Conservation (phyloP, 2,329 filamentous ascomycete genomes). For the Penicillium capsulatum region DNA sequence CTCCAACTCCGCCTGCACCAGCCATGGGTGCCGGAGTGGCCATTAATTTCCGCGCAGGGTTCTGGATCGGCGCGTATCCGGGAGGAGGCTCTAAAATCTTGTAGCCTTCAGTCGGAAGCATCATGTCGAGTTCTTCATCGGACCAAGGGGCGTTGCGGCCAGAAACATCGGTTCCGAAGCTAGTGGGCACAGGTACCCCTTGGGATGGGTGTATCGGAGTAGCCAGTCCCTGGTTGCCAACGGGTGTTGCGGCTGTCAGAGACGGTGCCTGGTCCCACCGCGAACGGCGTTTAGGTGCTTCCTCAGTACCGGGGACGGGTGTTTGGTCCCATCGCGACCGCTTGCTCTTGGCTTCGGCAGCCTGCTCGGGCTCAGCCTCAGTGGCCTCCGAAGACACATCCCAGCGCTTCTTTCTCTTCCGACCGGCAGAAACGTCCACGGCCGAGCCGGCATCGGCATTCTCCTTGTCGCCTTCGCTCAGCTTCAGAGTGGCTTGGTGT, state of each 20-base stretch:
- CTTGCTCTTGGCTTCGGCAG: conserved; percentile 61
- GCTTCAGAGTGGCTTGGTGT: conserved; percentile 68
- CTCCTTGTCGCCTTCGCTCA: conserved; percentile 64
- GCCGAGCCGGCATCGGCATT: conserved; percentile 66
- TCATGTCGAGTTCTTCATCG: conserved; percentile 88
- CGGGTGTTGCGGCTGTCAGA: conserved; percentile 62
- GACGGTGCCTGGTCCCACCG: conserved; percentile 88
- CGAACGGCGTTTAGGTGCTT: conserved; percentile 68
- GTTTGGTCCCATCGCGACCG: conserved; percentile 86
- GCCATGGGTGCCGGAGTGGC: conserved; percentile 64
- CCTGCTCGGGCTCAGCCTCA: conserved; percentile 45
- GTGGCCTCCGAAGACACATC: conserved; percentile 65
- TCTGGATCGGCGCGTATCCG: conserved; percentile 80
- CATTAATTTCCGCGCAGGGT: conserved; percentile 69
- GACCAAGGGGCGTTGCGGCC: conserved; percentile 76
- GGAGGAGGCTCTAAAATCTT: conserved; percentile 86
- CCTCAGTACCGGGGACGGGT: conserved; percentile 58
- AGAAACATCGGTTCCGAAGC: conserved; percentile 77
- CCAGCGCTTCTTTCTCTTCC: conserved; percentile 94
- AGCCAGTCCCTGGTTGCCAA: conserved; percentile 68
- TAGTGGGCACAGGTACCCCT: conserved; percentile 51
- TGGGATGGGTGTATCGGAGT: conserved; percentile 73
- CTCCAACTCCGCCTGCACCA: conserved; percentile 59
- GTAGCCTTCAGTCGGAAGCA: conserved; percentile 89
- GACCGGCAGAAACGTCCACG: conserved; percentile 55